Base-by-base conservation (phyloP, 179 eudicot species). In the Carnegiea gigantea region DNA sequence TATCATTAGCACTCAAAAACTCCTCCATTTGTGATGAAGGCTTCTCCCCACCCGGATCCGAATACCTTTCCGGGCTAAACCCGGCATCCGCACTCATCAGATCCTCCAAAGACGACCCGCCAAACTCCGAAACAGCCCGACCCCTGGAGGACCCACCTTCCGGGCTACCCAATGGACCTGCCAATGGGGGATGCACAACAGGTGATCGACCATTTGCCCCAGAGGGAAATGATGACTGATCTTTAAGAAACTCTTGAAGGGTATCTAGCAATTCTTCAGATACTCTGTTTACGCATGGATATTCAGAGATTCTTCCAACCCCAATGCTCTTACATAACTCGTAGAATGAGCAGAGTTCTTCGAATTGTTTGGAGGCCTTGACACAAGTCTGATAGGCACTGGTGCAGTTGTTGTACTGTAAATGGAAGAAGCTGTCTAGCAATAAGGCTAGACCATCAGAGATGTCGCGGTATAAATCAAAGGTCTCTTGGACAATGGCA, bases 401-500 rank as follows among this genome's bases (percentile, higher is more conserved):
- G 0, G 87, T 87, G 28, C 98, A 92, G 7, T 87, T 87, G 44
- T 83, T 86, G 83, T 92, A 89, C 28, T 84, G 93, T 36, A 95
- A 81, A 80, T 94, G 94, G 79, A 90, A 94, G 86, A 95, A 94
- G 26, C 94, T 88, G 72, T 94, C 94, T 5, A 95, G 86, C 8
- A 95, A 81, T 70, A 89, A 83, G 40, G 91, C 80, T 28, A 95
- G 86, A 11, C 93, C 97, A 26, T 91, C 93, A 0, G 98, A 95
- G 60, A 95, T 89, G 81, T 95, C 98, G 13, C 88, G 87, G 87
- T 93, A 93, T 0, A 92, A 87, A 38, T 95, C 93, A 21, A 95
- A 95, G 21, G 91, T 93, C 79, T 95, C 98, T 46, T 90, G 93
- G 20, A 91, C 93, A 11, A 95, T 84, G 1, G 98, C 97, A 62